These are phyloP conservation scores for Russula abietina DNA, from an alignment of 768 basidiomycete genomes.

Conservation along the genomic window DNA sequence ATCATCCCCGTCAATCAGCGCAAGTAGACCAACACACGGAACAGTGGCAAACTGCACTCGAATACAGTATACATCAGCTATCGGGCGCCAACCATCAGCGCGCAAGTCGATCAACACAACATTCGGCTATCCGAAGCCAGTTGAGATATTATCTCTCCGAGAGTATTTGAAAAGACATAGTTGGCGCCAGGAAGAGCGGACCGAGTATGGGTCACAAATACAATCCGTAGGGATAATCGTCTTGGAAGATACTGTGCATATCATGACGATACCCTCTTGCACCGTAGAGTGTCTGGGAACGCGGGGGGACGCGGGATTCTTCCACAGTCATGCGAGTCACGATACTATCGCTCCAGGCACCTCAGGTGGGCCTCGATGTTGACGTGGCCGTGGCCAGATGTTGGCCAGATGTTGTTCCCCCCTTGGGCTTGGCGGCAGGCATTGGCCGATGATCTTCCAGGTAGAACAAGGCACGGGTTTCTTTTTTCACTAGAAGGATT, in stretches of 20 bases:
- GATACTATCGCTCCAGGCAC: not conserved
- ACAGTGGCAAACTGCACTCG: too few relatives aligned
- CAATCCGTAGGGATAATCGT: not conserved
- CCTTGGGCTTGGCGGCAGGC: not conserved
- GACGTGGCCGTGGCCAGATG: not conserved
- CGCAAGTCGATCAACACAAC: too few relatives aligned
- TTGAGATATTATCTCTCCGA: not conserved
- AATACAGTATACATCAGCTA: too few relatives aligned
- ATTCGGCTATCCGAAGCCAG: too few relatives aligned
- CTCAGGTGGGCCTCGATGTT: not conserved
- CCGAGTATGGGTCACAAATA: not conserved
- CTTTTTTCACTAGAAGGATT: too few relatives aligned
- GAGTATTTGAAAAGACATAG: not conserved
- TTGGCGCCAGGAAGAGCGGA: not conserved
- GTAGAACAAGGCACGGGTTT: not conserved
- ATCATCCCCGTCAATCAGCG: not conserved
- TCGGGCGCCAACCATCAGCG: too few relatives aligned
- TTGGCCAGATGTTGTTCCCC: too few relatives aligned
- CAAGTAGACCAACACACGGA: too few relatives aligned
- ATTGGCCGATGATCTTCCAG: not conserved
- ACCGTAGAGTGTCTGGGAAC: not conserved
- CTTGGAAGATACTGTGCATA: not conserved
- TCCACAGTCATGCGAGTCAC: not conserved
- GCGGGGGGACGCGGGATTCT: not conserved
- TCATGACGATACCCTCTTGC: not conserved